Evolutionary conservation across 2,329 filamentous ascomycete genomes (phyloP).

Genomic region (Amesomyces nigricolor): DNA sequence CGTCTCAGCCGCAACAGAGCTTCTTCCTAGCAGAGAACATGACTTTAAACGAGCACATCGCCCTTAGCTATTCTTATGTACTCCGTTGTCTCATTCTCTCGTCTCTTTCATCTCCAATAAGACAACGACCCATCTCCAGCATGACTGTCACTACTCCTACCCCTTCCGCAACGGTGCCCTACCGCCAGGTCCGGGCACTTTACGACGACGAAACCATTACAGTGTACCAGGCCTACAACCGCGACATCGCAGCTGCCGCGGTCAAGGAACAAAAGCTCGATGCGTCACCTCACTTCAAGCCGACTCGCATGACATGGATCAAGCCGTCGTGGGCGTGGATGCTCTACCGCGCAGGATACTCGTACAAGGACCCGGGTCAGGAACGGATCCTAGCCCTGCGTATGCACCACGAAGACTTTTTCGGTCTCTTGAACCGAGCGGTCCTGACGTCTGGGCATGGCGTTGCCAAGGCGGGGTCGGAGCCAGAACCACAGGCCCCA

Average conservation of each 20-base stretch:
- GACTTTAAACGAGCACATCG: too few species aligned
- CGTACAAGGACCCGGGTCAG: conserved; percentile 50
- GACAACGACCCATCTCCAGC: too few species aligned
- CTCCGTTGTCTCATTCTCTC: too few species aligned
- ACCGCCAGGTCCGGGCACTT: too few species aligned
- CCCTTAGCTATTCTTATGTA: too few species aligned
- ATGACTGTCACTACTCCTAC: too few species aligned
- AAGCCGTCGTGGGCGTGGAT: conserved; percentile 61
- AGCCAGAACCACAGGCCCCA: too few species aligned
- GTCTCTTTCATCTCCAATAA: too few species aligned
- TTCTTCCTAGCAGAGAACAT: too few species aligned
- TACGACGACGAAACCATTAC: conserved; percentile 49
- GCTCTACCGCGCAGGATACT: conserved; percentile 58
- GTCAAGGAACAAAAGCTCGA: conserved; percentile 46
- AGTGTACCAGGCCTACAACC: conserved; percentile 57
- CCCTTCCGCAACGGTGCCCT: too few species aligned
- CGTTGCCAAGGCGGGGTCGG: too few species aligned
- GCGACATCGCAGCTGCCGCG: conserved; percentile 48
- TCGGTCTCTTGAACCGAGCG: conserved; percentile 39
- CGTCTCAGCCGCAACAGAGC: too few species aligned
- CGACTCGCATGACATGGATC: conserved; percentile 59
- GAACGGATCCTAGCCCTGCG: conserved; percentile 52
- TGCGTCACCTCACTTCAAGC: conserved; percentile 47
- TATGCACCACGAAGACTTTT: conserved; percentile 47
- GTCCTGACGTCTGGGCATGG: conserved; percentile 30